Base-by-base conservation (phyloP, 2,329 filamentous ascomycete species). In the Cladosporium sp. region DNA sequence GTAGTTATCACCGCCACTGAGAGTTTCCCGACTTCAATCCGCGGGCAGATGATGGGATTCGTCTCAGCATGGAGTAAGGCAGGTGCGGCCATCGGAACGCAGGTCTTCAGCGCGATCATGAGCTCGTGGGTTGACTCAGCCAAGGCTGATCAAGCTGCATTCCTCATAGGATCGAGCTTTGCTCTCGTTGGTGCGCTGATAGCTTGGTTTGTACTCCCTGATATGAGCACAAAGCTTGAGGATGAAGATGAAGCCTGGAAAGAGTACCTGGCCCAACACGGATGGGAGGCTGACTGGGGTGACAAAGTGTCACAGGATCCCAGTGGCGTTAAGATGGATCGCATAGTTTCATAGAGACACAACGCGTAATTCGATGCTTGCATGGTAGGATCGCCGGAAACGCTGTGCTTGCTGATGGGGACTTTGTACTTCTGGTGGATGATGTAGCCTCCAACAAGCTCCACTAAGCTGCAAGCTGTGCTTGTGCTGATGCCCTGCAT, bases 1-100 rank as follows among this genome's bases (percentile, higher is more conserved):
- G 95, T 96, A 71, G 92, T 93, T 2, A 83, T 96, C 0, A 78
- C 94, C 41, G 92, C 92, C 0, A 90, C 91, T 49, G 96, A 96
- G 82, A 93, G 90, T 3, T 93, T 89, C 72, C 92, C 93, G 0
- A 96, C 93, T 4, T 89, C 91, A n/a, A 90, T 97, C 18, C 68
- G 92, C 47, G 93, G 93, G 3, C 87, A 91, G 74, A 87, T 87
- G 77, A 87, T 88, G 74, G 85, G 89, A 4, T 83, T 91, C 41
- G 90, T 90, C 0, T 89, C 90, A 0, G 90, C 90, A 0, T 73
- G 88, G 5, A 89, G 90, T 67, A 93, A 92, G 78, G 85, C 92
- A 30, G 74, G 73, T 30, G 93, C 92, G 3, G 96, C 96, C 70
- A 88, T 95, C 14, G 93, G 93, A 14, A 92, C 91, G 1, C 93